phyloP scores from a whole-genome alignment of 2,329 filamentous ascomycete genomes.

The Aspergillus sp. region DNA sequence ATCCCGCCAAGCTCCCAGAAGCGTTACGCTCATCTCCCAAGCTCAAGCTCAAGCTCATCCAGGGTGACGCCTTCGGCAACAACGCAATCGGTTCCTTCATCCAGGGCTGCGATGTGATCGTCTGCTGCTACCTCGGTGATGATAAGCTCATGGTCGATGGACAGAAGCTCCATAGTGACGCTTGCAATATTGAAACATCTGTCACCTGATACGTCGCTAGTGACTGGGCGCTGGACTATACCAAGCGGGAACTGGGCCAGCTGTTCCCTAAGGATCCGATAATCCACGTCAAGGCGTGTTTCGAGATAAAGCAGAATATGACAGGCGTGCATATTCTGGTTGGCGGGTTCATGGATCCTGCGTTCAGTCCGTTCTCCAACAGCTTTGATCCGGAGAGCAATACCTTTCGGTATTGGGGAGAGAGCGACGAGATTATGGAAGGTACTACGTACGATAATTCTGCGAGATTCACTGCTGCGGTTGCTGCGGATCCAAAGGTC shows the following conservation, averaged over 20 bases:
- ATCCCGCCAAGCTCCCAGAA: slow-evolving; percentile 19
- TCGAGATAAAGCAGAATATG: slow-evolving; percentile 30
- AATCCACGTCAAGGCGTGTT: slow-evolving; percentile 34
- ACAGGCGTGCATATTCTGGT: slow-evolving; percentile 38
- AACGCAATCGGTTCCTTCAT: slow-evolving; percentile 21
- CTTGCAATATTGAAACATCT: slow-evolving; percentile 24
- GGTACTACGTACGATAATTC: slow-evolving; percentile 32
- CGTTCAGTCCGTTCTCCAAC: slow-evolving; percentile 21
- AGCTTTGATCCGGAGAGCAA: slow-evolving; percentile 17
- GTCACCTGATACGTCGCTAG: slow-evolving; percentile 37
- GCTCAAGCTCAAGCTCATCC: slow-evolving; percentile 18
- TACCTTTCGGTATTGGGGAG: slow-evolving; percentile 30
- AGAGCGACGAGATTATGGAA: slow-evolving; percentile 33
- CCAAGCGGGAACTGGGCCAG: slow-evolving; percentile 31
- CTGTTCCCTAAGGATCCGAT: slow-evolving; percentile 36
- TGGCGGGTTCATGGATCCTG: slow-evolving; percentile 32
- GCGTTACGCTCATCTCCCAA: slow-evolving; percentile 7
- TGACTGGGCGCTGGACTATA: slow-evolving; percentile 38
- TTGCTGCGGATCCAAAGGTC: slow-evolving; percentile 18
- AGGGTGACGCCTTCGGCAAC: slow-evolving; percentile 20
- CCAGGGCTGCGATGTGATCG: slow-evolving; percentile 27
- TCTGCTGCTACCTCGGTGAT: slow-evolving; percentile 38
- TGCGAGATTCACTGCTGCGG: slow-evolving; percentile 30
- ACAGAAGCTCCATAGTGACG: slow-evolving; percentile 38
- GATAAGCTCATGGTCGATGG: slow-evolving; percentile 35